These are phyloP conservation scores for Solanum etuberosum DNA, from an alignment of 257 asterid genomes.

Conservation along the genomic window DNA sequence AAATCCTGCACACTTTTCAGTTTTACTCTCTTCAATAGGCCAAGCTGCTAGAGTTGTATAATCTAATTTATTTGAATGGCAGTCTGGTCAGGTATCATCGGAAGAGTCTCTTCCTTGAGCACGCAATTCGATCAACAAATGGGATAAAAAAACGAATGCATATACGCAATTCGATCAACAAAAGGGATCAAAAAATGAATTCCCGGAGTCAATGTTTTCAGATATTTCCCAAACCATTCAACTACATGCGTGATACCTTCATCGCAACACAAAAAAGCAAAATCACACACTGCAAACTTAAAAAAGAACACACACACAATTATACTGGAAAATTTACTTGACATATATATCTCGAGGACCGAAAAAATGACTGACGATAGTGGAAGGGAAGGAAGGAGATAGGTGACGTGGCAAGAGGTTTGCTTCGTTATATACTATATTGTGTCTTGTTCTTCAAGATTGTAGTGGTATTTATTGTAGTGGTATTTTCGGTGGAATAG, in stretches of 20 bases:
- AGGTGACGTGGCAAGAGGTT: not conserved
- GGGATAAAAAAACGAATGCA: not conserved
- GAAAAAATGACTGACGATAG: not conserved
- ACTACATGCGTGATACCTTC: conserved; percentile 33
- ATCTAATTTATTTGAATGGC: conserved; percentile 31
- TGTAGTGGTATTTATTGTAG: too few relatives aligned
- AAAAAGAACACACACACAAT: too few relatives aligned
- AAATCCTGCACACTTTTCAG: conserved; percentile 2
- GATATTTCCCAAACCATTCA: not conserved
- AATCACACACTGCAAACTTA: not conserved
- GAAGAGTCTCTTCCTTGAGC: conserved; percentile 70
- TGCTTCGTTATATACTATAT: not conserved
- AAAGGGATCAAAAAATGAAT: not conserved
- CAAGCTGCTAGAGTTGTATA: conserved; percentile 11
- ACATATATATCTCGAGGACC: not conserved
- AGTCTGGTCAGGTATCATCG: conserved; percentile 49
- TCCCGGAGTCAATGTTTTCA: not conserved
- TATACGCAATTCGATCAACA: not conserved
- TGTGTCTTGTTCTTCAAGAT: not conserved
- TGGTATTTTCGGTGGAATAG: not conserved
- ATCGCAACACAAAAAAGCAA: not conserved
- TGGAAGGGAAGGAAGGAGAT: not conserved
- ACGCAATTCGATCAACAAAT: not conserved
- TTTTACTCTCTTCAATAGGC: conserved; percentile 15
- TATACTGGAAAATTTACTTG: not conserved